Conservation (phyloP, 2,329 filamentous ascomycete species). For the Pestalotiopsis sp. region DNA sequence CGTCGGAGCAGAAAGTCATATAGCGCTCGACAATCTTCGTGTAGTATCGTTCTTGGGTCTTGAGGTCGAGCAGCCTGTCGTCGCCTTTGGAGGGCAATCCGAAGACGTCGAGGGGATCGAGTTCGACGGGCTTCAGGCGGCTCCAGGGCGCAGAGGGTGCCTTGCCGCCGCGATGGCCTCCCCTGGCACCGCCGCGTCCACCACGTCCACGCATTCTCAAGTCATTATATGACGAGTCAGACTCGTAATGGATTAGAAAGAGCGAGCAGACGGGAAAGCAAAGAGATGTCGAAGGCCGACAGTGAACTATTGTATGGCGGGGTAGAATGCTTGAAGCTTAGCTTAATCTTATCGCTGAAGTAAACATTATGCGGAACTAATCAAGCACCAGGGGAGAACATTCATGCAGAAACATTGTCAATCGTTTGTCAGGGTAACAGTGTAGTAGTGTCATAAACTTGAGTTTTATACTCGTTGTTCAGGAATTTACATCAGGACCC, state of each 20-base stretch:
- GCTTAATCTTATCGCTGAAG: conserved; percentile 5
- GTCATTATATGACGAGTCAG: conserved; percentile 25
- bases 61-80: conserved; percentile 72
- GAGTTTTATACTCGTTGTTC: too few relatives aligned
- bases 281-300: not conserved
- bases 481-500: too few relatives aligned
- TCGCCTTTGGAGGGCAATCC: conserved; percentile 93
- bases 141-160: conserved; percentile 64
- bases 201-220: conserved; percentile 29
- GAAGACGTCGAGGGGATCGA: conserved; percentile 79
- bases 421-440: too few relatives aligned
- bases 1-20: conserved; percentile 82
- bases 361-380: not conserved
- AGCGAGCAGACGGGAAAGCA: not conserved
- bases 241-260: not conserved
- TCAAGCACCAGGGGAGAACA: not conserved
- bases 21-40: conserved; percentile 86
- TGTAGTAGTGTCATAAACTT: too few relatives aligned
- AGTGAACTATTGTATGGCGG: not conserved
- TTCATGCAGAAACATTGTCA: not conserved
- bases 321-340: not conserved
- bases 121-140: conserved; percentile 72
- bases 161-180: conserved; percentile 26
- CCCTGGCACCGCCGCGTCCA: conserved; percentile 31
- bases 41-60: conserved; percentile 84